Evolutionary conservation across 192 early-diverging fungal genomes (phyloP).

Genomic region (Umbelopsis sp.): DNA sequence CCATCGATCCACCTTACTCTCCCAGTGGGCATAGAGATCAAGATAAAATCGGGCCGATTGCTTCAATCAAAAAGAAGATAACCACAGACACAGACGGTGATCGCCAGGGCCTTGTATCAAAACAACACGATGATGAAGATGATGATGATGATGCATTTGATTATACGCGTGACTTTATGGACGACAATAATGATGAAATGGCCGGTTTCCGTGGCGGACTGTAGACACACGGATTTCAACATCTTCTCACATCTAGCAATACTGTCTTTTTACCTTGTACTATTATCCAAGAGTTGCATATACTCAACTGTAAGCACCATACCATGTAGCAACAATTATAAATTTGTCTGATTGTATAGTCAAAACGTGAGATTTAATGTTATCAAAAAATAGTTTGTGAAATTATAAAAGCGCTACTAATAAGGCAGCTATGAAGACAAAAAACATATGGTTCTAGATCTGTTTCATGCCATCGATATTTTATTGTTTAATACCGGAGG

Average conservation of each 20-base stretch:
- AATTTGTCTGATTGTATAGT: background rate
- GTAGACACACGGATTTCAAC: background rate
- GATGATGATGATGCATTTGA: background rate
- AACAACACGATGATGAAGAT: background rate
- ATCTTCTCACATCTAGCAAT: background rate
- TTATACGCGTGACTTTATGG: background rate
- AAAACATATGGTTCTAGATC: background rate
- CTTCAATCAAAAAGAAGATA: background rate
- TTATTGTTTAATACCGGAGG: background rate
- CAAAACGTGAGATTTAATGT: background rate
- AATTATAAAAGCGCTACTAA: background rate
- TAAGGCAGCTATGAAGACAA: background rate
- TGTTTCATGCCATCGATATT: background rate
- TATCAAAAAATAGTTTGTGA: background rate
- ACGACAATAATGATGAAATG: background rate
- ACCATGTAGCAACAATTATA: background rate
- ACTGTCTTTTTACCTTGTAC: background rate
- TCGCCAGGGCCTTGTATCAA: background rate
- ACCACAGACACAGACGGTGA: background rate
- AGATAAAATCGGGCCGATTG: background rate
- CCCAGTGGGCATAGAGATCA: background rate
- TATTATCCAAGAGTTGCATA: background rate
- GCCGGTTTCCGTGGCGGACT: background rate
- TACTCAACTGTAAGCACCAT: constrained; percentile 8
- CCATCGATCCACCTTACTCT: background rate